These are phyloP conservation scores for Jimgerdemannia flammicorona DNA, from an alignment of 192 early-diverging fungal genomes.

Conservation along the genomic window DNA sequence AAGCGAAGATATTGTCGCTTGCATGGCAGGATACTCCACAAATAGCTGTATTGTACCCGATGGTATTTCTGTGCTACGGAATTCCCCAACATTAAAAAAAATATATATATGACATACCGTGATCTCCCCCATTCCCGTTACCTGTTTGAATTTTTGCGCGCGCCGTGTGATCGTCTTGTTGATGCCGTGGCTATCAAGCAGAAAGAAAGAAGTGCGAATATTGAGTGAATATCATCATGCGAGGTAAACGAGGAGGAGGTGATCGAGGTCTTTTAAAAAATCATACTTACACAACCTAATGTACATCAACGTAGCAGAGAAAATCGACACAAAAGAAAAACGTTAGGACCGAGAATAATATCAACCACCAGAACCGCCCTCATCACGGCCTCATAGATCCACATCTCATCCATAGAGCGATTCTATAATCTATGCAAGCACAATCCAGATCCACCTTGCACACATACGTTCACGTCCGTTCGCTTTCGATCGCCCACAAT, in stretches of 20 bases:
- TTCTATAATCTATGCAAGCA: too few relatives aligned
- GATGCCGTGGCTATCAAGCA: constrained; percentile 62
- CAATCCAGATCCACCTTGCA: too few relatives aligned
- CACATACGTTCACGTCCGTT: constrained; percentile 65
- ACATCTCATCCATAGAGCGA: too few relatives aligned
- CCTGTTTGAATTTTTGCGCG: constrained; percentile 63
- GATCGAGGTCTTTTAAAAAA: background rate
- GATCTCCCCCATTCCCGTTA: constrained; percentile 53
- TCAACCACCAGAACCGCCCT: background rate
- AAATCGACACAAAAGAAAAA: background rate
- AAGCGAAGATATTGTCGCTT: too few relatives aligned
- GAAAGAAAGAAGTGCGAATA: constrained; percentile 8
- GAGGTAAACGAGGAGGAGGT: background rate
- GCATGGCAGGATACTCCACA: too few relatives aligned
- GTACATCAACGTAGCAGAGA: too few relatives aligned
- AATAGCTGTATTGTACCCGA: too few relatives aligned
- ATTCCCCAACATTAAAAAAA: too few relatives aligned
- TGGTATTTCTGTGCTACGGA: too few relatives aligned
- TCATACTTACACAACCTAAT: constrained; percentile 34
- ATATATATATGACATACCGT: constrained; percentile 19
- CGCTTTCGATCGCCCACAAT: constrained; percentile 71
- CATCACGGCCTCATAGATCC: too few relatives aligned
- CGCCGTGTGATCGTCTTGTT: constrained; percentile 64
- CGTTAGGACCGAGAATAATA: background rate
- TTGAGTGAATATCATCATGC: background rate